Conservation (phyloP, 768 basidiomycete species). For the Podaxis carcinomalis region DNA sequence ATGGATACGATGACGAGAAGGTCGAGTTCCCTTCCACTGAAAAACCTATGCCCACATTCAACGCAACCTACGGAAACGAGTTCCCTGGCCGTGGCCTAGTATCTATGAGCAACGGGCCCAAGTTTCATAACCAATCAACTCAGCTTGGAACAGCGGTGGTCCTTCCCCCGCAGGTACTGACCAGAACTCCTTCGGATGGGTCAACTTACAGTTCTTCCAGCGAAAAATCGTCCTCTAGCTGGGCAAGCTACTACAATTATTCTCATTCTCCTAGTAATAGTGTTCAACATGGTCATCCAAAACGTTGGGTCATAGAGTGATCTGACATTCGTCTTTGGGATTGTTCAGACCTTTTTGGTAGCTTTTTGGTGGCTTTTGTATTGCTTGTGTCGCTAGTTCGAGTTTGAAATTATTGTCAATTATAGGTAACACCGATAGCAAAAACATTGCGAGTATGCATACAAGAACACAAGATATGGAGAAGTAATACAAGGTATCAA, state of each 20-base stretch:
- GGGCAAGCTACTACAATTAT: slow-evolving; percentile 31
- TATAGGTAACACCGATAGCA: background rate
- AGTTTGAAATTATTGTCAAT: background rate
- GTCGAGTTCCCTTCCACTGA: slow-evolving; percentile 57
- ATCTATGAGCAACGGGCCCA: slow-evolving; percentile 33
- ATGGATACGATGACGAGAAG: slow-evolving; percentile 50
- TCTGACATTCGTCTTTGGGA: slow-evolving; percentile 7
- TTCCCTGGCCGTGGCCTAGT: slow-evolving; percentile 15
- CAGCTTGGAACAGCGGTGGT: slow-evolving; percentile 19
- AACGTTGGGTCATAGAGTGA: slow-evolving; percentile 60
- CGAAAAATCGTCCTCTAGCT: slow-evolving; percentile 36
- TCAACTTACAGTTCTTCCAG: slow-evolving; percentile 27
- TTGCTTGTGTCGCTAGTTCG: slow-evolving; percentile 4
- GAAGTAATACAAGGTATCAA: slow-evolving; percentile 5
- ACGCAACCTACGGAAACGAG: slow-evolving; percentile 34
- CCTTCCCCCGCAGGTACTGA: slow-evolving; percentile 31
- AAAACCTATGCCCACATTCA: slow-evolving; percentile 51
- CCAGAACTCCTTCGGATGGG: slow-evolving; percentile 29
- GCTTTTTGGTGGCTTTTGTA: slow-evolving; percentile 8
- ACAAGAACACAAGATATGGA: background rate
- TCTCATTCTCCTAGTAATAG: slow-evolving; percentile 23
- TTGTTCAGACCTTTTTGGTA: slow-evolving; percentile 5
- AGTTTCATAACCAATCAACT: slow-evolving; percentile 39
- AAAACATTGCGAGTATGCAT: background rate
- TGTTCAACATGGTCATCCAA: slow-evolving; percentile 27